Base-by-base conservation (phyloP, 495 filamentous ascomycete species). In the Podospora pseudoanserina region DNA sequence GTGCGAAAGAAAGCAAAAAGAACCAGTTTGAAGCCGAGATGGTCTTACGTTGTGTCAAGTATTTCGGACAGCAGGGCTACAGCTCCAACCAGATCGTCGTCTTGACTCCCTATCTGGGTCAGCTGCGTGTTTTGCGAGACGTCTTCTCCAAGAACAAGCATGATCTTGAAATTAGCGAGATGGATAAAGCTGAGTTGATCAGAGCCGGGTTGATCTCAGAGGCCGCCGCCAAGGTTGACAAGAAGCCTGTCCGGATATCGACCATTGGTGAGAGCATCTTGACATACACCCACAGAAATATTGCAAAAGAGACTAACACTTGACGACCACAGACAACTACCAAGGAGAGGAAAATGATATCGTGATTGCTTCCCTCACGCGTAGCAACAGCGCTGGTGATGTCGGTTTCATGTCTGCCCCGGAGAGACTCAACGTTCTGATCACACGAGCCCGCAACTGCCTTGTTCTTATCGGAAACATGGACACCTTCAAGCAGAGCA, bases 281-380 rank as follows among this genome's bases (percentile, higher is more conserved):
- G 9, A 58, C 6, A 58, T 58, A 58, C 56, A 20, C 56, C 56
- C n/a, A 6, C n/a, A 58, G 23, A n/a, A 19, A 6, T 16, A 27
- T 28, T 63, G 56, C 54, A 58, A 18, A 64, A 30, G 30, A 49
- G 5, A 16, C 39, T 49, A 49, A 49, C 39, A 6, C 3, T 49
- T 11, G 15, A 0, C 2, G 6, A 18, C 9, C 16, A 18, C 61
- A 89, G 90, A 93, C 71, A 93, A 93, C 66, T 94, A 89, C 67
- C 91, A 93, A 75, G 91, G 91, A 3, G 91, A 94, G 70, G 91
- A 94, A 67, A 90, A 86, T 61, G 86, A 93, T 5, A 90, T 93
- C 28, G 89, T 93, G 1, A 82, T 94, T 44, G 87, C 77, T 0
- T 86, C 85, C 0, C 74, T 93, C 5, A 92, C 90, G 0, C 79